phyloP scores from a whole-genome alignment of 768 basidiomycete genomes.

The Hemileccinum impolitum region DNA sequence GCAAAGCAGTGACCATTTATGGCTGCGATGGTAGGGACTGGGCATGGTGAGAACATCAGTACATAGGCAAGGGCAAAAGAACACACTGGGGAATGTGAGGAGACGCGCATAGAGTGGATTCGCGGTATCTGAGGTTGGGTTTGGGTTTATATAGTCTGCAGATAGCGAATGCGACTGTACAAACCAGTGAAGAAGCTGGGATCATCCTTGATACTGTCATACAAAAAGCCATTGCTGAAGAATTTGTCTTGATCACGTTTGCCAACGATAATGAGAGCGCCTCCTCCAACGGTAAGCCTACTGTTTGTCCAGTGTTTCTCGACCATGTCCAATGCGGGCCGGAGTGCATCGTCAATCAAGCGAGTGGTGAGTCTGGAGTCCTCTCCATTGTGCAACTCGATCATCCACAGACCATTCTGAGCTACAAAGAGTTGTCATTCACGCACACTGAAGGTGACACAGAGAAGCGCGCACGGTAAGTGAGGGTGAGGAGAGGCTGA shows the following conservation, averaged over 20 bases:
- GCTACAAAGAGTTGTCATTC: not conserved
- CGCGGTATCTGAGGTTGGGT: slow-evolving; percentile 51
- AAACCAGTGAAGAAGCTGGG: slow-evolving; percentile 65
- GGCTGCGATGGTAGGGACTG: slow-evolving; percentile 76
- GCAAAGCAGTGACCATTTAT: slow-evolving; percentile 88
- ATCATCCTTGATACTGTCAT: slow-evolving; percentile 46
- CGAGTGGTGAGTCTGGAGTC: slow-evolving; percentile 66
- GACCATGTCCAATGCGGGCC: slow-evolving; percentile 68
- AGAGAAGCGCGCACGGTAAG: slow-evolving; percentile 48
- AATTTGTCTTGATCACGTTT: slow-evolving; percentile 78
- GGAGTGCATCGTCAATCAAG: slow-evolving; percentile 57
- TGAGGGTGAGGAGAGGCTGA: slow-evolving; percentile 60
- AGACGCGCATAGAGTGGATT: slow-evolving; percentile 70
- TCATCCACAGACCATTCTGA: slow-evolving; percentile 65
- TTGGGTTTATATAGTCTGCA: not conserved
- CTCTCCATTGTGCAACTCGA: slow-evolving; percentile 76
- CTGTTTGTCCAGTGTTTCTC: slow-evolving; percentile 68
- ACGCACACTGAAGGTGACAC: not conserved
- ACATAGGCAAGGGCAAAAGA: not conserved
- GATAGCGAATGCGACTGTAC: slow-evolving; percentile 10
- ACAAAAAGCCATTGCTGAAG: slow-evolving; percentile 84
- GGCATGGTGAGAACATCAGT: slow-evolving; percentile 1
- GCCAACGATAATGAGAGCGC: slow-evolving; percentile 76
- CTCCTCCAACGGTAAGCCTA: slow-evolving; percentile 52
- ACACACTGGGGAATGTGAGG: slow-evolving; percentile 73